Conservation (phyloP, 1,284 basidiomycete species). For the Moesziomyces sp. region DNA sequence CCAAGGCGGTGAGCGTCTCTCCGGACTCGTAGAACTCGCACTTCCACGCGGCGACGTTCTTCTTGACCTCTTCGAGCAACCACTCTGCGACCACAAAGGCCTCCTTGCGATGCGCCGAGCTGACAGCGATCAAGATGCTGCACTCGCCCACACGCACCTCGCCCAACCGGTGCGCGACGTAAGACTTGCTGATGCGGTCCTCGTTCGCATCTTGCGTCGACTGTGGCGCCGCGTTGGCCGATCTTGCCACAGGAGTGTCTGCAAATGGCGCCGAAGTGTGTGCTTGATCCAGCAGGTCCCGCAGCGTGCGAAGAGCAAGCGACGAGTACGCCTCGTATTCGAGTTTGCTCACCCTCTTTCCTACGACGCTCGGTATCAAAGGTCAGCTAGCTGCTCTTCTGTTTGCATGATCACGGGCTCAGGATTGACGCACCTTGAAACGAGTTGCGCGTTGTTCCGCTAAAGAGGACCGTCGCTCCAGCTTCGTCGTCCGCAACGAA, state of each 20-base stretch:
- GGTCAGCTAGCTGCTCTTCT: background rate
- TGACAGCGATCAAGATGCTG: conserved; percentile 85
- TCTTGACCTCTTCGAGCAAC: conserved; percentile 84
- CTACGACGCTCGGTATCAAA: conserved; percentile 68
- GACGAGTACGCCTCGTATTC: conserved; percentile 84
- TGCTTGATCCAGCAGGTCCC: conserved; percentile 21
- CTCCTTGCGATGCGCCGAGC: conserved; percentile 84
- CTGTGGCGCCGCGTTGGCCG: conserved; percentile 11
- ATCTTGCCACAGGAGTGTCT: conserved; percentile 7
- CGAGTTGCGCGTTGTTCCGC: conserved; percentile 77
- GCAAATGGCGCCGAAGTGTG: conserved; percentile 30
- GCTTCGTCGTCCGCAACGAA: conserved; percentile 44
- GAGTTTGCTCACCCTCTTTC: conserved; percentile 77
- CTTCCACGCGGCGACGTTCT: conserved; percentile 87
- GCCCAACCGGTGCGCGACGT: conserved; percentile 82
- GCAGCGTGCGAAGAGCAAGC: conserved; percentile 78
- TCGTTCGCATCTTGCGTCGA: background rate
- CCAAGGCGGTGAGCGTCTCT: conserved; percentile 16
- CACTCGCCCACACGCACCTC: conserved; percentile 80
- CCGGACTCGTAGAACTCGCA: conserved; percentile 73
- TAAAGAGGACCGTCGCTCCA: conserved; percentile 73
- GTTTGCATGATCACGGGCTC: background rate
- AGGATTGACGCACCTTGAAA: conserved; percentile 71
- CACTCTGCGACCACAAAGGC: conserved; percentile 82
- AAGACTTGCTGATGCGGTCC: conserved; percentile 65